Evolutionary conservation across 306 rosid genomes (phyloP).

Genomic region (Begonia loranthoides): DNA sequence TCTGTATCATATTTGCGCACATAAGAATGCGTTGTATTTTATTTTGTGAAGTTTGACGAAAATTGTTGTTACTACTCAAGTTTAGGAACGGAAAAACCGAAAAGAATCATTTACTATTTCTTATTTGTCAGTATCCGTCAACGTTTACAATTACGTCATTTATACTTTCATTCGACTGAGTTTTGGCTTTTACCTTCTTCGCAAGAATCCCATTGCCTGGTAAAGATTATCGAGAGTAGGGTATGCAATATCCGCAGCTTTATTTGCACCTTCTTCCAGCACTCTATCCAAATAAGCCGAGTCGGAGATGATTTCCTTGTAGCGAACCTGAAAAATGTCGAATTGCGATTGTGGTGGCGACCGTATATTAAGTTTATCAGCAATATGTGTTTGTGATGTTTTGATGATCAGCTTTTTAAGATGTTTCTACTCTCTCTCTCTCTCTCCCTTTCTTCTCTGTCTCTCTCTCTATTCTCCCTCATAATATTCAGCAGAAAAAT

Average conservation of each 20-base stretch:
- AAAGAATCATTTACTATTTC: no score
- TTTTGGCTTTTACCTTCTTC: constrained; percentile 14
- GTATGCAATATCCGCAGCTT: constrained; percentile 74
- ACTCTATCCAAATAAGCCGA: constrained; percentile 69
- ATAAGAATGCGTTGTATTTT: no score
- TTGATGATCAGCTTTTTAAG: background rate
- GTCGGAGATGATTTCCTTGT: constrained; percentile 71
- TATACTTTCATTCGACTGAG: no score
- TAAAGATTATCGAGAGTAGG: constrained; percentile 57
- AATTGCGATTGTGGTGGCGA: background rate
- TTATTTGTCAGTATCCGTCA: no score
- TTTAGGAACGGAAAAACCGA: no score
- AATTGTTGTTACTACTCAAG: no score
- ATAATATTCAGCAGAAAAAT: background rate
- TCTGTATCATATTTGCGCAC: no score
- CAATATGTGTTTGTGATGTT: background rate
- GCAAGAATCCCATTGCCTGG: constrained; percentile 91
- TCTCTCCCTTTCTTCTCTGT: background rate
- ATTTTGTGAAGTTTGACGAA: no score
- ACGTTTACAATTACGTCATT: no score
- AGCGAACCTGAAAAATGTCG: constrained; percentile 49
- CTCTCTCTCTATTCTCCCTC: background rate
- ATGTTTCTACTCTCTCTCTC: background rate
- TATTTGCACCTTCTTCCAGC: constrained; percentile 69
- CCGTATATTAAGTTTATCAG: background rate